Base-by-base conservation (phyloP, 768 basidiomycete genomes). In the Tephrocybe rancida region DNA sequence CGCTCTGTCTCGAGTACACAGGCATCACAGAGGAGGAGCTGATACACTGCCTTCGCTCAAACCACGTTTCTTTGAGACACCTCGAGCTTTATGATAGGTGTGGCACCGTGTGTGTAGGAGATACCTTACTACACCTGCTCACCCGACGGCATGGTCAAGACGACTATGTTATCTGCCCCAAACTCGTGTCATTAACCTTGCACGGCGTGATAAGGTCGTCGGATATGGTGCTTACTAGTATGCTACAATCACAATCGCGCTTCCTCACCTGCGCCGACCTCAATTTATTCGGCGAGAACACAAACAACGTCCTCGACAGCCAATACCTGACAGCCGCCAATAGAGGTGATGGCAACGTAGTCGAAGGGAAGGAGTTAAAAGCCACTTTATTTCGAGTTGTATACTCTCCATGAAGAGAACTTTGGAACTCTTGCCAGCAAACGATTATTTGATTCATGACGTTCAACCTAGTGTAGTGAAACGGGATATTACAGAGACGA, bases 21-120 rank as follows among this genome's bases (percentile, higher is more conserved):
- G 60, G 56, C 22, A 62, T 68, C 7, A 53, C 49, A 1, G 60
- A 64, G 32, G 53, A 48, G 16, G 56, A 61, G 38, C 57, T 66
- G 10, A 52, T 58, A 14, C 59, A 59, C 24, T 59, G 54, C 38
- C 61, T 66, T 27, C 32, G 55, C 21, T 53, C 51, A 5, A 61
- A 26, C 32, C 55, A 59, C 2, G 6, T 52, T 19, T 44, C 61
- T 13, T 27, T 64, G 44, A 49, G 19, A 26, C 43, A 25, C 16
- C 57, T 68, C 18, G 60, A 61, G 24, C 55, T 68, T 13, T 56
- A 58, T 34, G 59, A 59, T 22, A 50, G 44, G 14, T 51, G 50
- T 25, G 61, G 57, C 11, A 54, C 47, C 32, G 50, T 54, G 8
- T 62, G 61, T 46, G 59, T 64, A 22, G 35, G 50, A 7, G 45